Percentiles rank a stretch among this genome's conserved stretches.
Conservation (phyloP, 1,139 yeast genomes). For the Taphrina wiesneri region DNA sequence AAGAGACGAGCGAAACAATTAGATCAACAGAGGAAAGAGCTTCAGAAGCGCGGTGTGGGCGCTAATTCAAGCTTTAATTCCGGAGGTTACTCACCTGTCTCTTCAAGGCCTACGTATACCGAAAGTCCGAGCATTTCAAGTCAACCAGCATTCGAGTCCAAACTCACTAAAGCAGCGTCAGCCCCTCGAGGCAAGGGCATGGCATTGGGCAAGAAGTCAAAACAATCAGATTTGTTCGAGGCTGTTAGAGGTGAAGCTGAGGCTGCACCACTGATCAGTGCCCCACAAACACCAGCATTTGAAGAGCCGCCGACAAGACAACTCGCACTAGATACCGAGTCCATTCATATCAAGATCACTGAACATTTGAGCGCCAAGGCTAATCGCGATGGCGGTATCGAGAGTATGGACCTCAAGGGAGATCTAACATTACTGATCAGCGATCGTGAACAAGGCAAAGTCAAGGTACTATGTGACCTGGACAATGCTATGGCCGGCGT, state of each 20-base stretch:
- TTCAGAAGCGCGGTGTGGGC: slow-evolving; percentile 57
- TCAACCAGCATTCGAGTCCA: slow-evolving; percentile 39
- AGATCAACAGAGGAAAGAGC: slow-evolving; percentile 71
- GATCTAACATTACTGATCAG: slow-evolving; percentile 85
- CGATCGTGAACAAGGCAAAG: slow-evolving; percentile 64
- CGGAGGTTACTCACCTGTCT: slow-evolving; percentile 36
- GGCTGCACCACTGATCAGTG: slow-evolving; percentile 44
- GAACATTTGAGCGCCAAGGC: slow-evolving; percentile 78
- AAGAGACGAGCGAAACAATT: slow-evolving; percentile 94
- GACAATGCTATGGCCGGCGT: slow-evolving; percentile 53
- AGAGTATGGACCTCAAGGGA: slow-evolving; percentile 81
- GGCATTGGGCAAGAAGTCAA: slow-evolving; percentile 71
- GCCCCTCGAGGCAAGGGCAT: slow-evolving; percentile 70
- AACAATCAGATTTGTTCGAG: slow-evolving; percentile 46
- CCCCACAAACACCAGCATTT: slow-evolving; percentile 42
- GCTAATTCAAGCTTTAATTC: slow-evolving; percentile 34
- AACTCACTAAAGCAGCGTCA: slow-evolving; percentile 35
- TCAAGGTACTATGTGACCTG: slow-evolving; percentile 58
- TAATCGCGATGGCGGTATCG: slow-evolving; percentile 78
- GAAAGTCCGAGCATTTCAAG: slow-evolving; percentile 41
- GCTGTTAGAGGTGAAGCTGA: slow-evolving; percentile 50
- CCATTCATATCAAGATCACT: slow-evolving; percentile 72
- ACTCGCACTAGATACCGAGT: slow-evolving; percentile 58
- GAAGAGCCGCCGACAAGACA: slow-evolving; percentile 40
- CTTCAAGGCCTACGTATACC: slow-evolving; percentile 38